Conservation (phyloP, 371 early-diverging fungal genomes). For the Apophysomyces sp. region DNA sequence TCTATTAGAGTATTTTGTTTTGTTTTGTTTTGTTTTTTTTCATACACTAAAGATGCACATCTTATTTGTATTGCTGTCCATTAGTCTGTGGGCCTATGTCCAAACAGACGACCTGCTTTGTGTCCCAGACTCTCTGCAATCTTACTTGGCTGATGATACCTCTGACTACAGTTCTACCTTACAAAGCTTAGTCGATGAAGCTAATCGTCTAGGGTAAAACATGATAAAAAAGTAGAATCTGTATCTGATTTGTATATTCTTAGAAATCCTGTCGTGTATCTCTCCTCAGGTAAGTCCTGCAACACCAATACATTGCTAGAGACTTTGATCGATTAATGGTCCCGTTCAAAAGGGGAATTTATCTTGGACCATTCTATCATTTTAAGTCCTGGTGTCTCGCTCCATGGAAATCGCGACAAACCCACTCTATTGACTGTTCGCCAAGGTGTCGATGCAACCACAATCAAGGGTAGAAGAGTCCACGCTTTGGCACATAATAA, state of each 20-base stretch:
- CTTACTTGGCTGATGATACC: neutral
- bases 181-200: constrained; percentile 35
- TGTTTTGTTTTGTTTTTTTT: neutral
- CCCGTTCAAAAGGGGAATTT: constrained; percentile 13
- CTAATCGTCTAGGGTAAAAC: constrained; percentile 19
- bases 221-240: neutral
- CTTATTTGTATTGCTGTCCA: neutral
- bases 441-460: constrained; percentile 5
- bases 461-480: constrained; percentile 13
- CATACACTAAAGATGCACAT: neutral
- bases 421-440: constrained; percentile 12
- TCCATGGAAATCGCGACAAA: constrained; percentile 5
- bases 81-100: neutral
- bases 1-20: too few relatives aligned
- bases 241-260: neutral
- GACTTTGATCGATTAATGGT: too few relatives aligned
- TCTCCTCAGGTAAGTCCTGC: constrained; percentile 19
- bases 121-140: neutral
- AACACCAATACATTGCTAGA: too few relatives aligned
- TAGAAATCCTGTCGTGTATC: constrained; percentile 29
- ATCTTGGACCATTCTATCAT: constrained; percentile 9
- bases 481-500: neutral
- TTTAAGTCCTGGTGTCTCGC: constrained; percentile 15
- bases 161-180: constrained; percentile 3
- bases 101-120: neutral